These are phyloP conservation scores for Neurospora sublineolata DNA, from an alignment of 495 filamentous ascomycete species.

Conservation along the genomic window DNA sequence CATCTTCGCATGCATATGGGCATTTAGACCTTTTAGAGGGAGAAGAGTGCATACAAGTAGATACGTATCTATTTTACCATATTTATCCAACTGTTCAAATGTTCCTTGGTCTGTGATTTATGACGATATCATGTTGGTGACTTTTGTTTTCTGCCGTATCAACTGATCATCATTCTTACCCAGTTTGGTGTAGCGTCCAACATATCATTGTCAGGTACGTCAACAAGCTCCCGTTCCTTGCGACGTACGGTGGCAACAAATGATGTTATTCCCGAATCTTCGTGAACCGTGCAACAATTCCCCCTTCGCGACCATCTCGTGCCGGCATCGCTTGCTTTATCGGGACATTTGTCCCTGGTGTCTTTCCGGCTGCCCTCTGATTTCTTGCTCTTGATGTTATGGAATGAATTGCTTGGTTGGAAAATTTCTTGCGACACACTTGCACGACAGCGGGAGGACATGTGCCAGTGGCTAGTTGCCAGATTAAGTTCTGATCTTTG, in stretches of 20 bases:
- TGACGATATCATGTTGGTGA: neutral
- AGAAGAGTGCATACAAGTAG: neutral
- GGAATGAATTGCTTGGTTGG: neutral
- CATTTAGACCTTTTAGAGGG: neutral
- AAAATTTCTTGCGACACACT: neutral
- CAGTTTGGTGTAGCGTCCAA: neutral
- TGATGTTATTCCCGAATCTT: neutral
- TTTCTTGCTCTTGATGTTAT: neutral
- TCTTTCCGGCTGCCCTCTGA: neutral
- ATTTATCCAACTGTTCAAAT: neutral
- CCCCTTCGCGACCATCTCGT: neutral
- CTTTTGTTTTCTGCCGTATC: neutral
- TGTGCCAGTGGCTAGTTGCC: neutral
- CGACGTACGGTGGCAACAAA: neutral
- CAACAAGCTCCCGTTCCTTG: neutral
- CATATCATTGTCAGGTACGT: neutral
- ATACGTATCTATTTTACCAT: neutral
- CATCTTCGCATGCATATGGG: neutral
- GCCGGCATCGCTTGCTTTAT: neutral
- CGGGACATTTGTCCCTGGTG: neutral
- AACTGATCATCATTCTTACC: neutral
- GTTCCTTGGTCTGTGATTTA: neutral
- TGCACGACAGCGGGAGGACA: neutral
- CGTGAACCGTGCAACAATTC: neutral
- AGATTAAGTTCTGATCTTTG: neutral